phyloP scores from a whole-genome alignment of 495 filamentous ascomycete genomes.

The Neurospora sp. region DNA sequence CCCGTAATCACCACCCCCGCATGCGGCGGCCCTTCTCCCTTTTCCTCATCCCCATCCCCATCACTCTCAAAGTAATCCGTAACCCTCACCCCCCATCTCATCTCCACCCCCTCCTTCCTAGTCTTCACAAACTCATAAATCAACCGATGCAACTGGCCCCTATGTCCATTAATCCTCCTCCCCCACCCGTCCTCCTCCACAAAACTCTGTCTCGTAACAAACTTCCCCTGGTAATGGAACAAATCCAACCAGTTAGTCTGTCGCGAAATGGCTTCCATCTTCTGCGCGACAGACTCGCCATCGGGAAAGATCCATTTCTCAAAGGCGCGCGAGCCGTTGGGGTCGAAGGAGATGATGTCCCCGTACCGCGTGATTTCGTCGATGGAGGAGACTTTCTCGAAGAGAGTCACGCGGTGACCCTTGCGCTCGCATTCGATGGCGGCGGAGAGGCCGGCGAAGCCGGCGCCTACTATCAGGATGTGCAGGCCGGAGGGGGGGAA shows the following conservation, averaged over 20 bases:
- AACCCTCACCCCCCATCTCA: conserved; percentile 44
- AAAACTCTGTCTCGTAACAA: conserved; percentile 23
- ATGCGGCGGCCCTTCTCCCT: conserved; percentile 18
- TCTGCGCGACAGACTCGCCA: conserved; percentile 32
- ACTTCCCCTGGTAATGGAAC: conserved; percentile 23
- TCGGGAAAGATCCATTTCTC: conserved; percentile 24
- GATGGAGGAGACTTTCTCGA: conserved; percentile 28
- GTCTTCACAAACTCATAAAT: neutral
- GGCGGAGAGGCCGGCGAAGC: conserved; percentile 51
- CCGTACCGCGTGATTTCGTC: conserved; percentile 37
- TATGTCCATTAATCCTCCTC: conserved; percentile 45
- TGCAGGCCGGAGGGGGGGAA: conserved; percentile 31
- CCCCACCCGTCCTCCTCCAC: conserved; percentile 21
- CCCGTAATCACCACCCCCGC: conserved; percentile 41
- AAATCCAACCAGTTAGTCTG: conserved; percentile 27
- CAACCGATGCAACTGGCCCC: conserved; percentile 46
- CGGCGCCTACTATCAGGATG: conserved; percentile 50
- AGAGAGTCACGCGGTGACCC: conserved; percentile 22
- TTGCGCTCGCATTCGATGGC: conserved; percentile 47
- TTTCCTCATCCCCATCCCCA: conserved; percentile 15
- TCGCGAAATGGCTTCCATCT: conserved; percentile 41
- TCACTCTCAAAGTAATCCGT: conserved; percentile 54
- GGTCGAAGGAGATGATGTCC: conserved; percentile 44
- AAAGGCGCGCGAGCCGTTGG: conserved; percentile 37
- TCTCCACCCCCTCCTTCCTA: conserved; percentile 34